Evolutionary conservation across 768 basidiomycete genomes (phyloP).

Genomic region (Sarcodon aspratus): DNA sequence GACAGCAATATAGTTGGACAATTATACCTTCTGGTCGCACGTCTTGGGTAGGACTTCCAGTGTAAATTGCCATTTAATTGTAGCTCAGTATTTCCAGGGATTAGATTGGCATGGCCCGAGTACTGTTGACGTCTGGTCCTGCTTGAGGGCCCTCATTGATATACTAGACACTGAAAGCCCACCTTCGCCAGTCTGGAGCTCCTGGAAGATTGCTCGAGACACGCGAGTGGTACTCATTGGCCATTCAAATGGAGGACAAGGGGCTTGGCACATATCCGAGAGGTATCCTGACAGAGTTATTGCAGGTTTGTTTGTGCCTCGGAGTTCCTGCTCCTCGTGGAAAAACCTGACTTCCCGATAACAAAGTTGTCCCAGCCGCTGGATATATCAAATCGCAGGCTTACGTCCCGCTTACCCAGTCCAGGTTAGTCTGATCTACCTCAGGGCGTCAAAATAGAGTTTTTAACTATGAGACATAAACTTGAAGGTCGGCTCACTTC

Average conservation of each 20-base stretch:
- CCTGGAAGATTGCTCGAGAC: constrained; percentile 25
- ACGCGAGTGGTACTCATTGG: constrained; percentile 61
- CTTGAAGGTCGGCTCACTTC: constrained; percentile 54
- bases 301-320: constrained; percentile 33
- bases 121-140: constrained; percentile 53
- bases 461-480: neutral
- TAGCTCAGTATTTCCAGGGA: constrained; percentile 35
- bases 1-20: constrained; percentile 56
- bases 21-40: constrained; percentile 77
- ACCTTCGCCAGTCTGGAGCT: constrained; percentile 20
- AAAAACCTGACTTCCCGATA: neutral
- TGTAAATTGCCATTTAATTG: neutral
- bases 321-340: neutral
- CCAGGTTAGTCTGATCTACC: constrained; percentile 29
- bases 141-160: constrained; percentile 41
- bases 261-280: constrained; percentile 70
- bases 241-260: constrained; percentile 92
- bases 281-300: constrained; percentile 68
- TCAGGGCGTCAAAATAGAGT: neutral
- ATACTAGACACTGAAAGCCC: constrained; percentile 26
- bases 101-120: constrained; percentile 91
- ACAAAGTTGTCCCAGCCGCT: constrained; percentile 61
- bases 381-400: constrained; percentile 82
- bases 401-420: constrained; percentile 66
- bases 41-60: constrained; percentile 48